These are phyloP conservation scores for Aspergillus incahuasiensis DNA, from an alignment of 495 filamentous ascomycete species.

Conservation along the genomic window DNA sequence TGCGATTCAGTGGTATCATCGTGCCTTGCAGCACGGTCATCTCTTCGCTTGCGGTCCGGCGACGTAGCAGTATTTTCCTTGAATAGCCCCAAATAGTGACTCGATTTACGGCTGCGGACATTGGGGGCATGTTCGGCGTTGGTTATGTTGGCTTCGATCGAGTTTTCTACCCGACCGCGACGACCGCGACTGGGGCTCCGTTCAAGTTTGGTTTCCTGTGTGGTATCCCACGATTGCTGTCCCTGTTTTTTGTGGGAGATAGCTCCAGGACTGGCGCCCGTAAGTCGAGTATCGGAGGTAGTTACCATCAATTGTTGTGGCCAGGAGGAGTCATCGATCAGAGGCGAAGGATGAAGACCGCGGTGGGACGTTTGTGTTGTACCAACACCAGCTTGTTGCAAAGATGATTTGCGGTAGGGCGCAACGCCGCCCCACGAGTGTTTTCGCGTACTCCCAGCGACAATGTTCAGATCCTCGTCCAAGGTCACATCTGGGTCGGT, in stretches of 20 bases:
- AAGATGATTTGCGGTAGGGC: constrained; percentile 17
- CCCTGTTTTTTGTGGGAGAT: constrained; percentile 17
- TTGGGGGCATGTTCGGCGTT: constrained; percentile 68
- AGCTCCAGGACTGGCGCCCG: constrained; percentile 17
- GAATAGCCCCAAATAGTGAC: constrained; percentile 87
- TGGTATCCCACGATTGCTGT: constrained; percentile 16
- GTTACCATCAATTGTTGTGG: constrained; percentile 19
- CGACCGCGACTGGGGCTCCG: constrained; percentile 42
- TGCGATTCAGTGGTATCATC: constrained; percentile 23
- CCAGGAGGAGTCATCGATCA: constrained; percentile 24
- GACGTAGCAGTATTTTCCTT: constrained; percentile 69
- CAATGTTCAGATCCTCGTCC: constrained; percentile 20
- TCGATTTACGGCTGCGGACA: constrained; percentile 86
- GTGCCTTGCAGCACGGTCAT: constrained; percentile 29
- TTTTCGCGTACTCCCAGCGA: constrained; percentile 15
- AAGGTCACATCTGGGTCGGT: constrained; percentile 26
- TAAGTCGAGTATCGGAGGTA: constrained; percentile 17
- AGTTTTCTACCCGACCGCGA: constrained; percentile 63
- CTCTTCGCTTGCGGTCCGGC: constrained; percentile 43
- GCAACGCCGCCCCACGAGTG: constrained; percentile 8
- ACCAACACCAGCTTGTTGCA: constrained; percentile 23
- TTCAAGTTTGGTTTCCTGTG: constrained; percentile 21
- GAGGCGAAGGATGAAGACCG: constrained; percentile 27
- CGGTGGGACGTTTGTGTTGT: constrained; percentile 23
- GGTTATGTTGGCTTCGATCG: constrained; percentile 74